These are phyloP conservation scores for Colletotrichum sansevieriae DNA, from an alignment of 2,329 filamentous ascomycete genomes.

Conservation along the genomic window DNA sequence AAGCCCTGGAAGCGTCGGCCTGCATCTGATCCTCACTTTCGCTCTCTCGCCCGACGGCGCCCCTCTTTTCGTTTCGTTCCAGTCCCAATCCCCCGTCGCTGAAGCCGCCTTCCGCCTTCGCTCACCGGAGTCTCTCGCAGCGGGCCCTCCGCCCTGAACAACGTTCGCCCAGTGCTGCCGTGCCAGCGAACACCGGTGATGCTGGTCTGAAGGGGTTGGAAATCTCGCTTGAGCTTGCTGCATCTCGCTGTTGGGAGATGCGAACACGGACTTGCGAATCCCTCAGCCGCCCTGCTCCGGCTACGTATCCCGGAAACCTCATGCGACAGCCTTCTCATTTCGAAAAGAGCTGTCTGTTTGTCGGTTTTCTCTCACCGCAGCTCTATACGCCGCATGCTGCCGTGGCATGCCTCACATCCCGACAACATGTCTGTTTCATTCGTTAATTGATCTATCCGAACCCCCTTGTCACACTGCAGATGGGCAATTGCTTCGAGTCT, in stretches of 20 bases:
- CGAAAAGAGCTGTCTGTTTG: conserved; percentile 6
- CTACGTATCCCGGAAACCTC: conserved; percentile 19
- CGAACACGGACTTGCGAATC: background rate
- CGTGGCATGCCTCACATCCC: background rate
- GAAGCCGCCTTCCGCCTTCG: conserved; percentile 1
- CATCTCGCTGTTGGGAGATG: conserved; percentile 17
- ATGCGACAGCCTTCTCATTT: conserved; percentile 38
- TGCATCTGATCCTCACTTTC: conserved; percentile 4
- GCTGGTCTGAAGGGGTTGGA: conserved; percentile 23
- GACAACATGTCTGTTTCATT: background rate
- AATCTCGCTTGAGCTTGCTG: conserved; percentile 34
- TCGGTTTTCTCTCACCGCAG: conserved; percentile 9
- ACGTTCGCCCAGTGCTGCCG: conserved; percentile 7
- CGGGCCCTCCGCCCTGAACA: conserved; percentile 11
- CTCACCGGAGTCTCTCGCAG: conserved; percentile 23
- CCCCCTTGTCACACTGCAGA: background rate
- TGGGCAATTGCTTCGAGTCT: conserved; percentile 3
- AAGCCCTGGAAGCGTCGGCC: conserved; percentile 24
- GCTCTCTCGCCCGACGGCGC: conserved; percentile 3
- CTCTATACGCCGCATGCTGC: conserved; percentile 2
- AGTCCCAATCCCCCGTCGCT: conserved; percentile 14
- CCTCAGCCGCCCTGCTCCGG: conserved; percentile 6
- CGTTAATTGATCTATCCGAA: background rate
- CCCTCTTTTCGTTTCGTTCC: conserved; percentile 18
- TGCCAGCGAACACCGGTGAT: conserved; percentile 18